A percentile compares a stretch with the other conserved stretches of the same genome.
These are phyloP conservation scores for Scleromitrula shiraiana DNA, from an alignment of 2,329 filamentous ascomycete genomes.

Conservation along the genomic window DNA sequence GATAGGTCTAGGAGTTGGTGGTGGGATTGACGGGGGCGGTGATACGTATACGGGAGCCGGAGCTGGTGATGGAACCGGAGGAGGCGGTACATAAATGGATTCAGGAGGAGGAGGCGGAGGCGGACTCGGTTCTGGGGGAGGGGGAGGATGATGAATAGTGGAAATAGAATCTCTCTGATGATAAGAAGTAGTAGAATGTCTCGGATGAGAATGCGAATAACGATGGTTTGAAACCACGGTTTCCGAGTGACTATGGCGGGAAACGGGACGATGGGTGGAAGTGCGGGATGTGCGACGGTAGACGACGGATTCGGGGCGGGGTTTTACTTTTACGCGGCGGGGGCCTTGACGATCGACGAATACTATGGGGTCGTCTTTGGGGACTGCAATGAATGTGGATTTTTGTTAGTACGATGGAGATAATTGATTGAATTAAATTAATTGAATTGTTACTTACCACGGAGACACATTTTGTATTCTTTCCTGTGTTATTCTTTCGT, in stretches of 20 bases:
- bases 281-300: too few relatives aligned
- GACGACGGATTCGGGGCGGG: neutral
- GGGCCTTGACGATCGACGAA: slow-evolving; percentile 3
- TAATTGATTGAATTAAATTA: neutral
- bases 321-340: neutral
- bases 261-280: slow-evolving; percentile 4
- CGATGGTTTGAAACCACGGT: slow-evolving; percentile 6
- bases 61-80: neutral
- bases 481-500: neutral
- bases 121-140: too few relatives aligned
- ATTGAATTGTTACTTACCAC: neutral
- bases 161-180: neutral
- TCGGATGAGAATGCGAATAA: neutral
- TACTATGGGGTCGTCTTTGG: slow-evolving; percentile 8
- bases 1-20: neutral
- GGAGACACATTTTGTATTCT: neutral
- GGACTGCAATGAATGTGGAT: neutral
- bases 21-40: neutral
- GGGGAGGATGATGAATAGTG: neutral
- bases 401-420: neutral
- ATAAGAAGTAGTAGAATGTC: neutral
- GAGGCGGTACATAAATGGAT: neutral
- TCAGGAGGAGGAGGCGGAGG: neutral
- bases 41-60: neutral
- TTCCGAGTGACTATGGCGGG: slow-evolving; percentile 7